Base-by-base conservation (phyloP, 2,329 filamentous ascomycete genomes). In the Cordyceps javanica region DNA sequence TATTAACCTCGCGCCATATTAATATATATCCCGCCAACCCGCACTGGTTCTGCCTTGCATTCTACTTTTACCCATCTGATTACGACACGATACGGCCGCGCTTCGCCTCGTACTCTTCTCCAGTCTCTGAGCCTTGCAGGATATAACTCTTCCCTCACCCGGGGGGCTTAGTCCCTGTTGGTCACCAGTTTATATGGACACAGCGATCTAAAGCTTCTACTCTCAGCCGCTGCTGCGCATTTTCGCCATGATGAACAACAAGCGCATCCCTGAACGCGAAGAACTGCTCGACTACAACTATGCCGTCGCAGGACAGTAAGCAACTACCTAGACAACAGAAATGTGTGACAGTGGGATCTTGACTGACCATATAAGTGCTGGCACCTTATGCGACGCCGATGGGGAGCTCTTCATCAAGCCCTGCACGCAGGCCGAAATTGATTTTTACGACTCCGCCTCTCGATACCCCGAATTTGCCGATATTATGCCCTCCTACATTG, bases 391-490 rank as follows among this genome's bases (percentile, higher is more conserved):
- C 69, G 91, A 96, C 68, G 79, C 82, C 57, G 85, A 90, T 55
- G 94, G 94, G 69, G 84, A 88, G 62, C 79, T 97, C 34, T 89
- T 99, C 70, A 90, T 97, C 69, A 99, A 99, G 74, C 94, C 94
- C 19, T 97, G 93, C 72, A 96, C 90, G 0, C 75, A 85, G 61
- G 80, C 86, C 62, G 94, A 99, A 75, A 85, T 97, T 65, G 81
- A 85, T 45, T 99, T 99, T 72, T 99, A 99, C 78, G 84, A 96
- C 70, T 83, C 85, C 39, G 86, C 86, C 28, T 71, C 73, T 53
- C 73, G 80, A 23, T 88, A 96, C 68, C 83, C 85, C 30, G 83
- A 87, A 2, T 90, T 97, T 66, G 82, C 86, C 52, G 82, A 86
- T 25, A 82, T 93, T 65, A 93, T 97, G 79, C 93, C 94, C 46